phyloP scores from a whole-genome alignment of 192 early-diverging fungal species.

The Borealophlyctis nickersoniae region DNA sequence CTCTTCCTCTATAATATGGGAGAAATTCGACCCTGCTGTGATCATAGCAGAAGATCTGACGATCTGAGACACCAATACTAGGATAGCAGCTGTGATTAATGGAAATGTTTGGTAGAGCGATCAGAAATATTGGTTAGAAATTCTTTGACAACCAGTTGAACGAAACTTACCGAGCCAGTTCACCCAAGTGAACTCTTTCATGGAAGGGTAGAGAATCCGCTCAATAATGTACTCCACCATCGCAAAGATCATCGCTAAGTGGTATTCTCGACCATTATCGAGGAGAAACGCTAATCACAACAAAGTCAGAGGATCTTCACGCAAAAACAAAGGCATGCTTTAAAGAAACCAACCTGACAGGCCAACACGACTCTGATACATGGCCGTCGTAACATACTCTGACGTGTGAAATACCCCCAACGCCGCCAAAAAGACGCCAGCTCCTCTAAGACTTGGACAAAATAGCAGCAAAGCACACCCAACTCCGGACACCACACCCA shows the following conservation, averaged over 20 bases:
- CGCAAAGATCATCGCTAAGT: conserved; percentile 62
- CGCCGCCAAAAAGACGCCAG: conserved; percentile 66
- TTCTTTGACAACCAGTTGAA: no score
- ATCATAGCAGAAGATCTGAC: conserved; percentile 84
- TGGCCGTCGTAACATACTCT: conserved; percentile 84
- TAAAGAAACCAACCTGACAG: conserved; percentile 47
- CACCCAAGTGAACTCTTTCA: conserved; percentile 43
- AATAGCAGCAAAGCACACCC: conserved; percentile 29
- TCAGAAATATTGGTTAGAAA: no score
- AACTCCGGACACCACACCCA: conserved; percentile 65
- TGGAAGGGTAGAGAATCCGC: conserved; percentile 54
- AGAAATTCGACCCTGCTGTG: conserved; percentile 79
- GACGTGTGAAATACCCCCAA: conserved; percentile 77
- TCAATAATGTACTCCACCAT: conserved; percentile 71
- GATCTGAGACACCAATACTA: conserved; percentile 68
- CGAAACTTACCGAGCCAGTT: conserved; percentile 42
- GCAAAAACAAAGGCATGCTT: conserved; percentile 8
- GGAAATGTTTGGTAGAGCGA: no score
- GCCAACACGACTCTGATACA: conserved; percentile 75
- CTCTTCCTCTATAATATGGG: conserved; percentile 70
- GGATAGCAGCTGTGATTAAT: conserved; percentile 48
- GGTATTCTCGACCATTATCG: conserved; percentile 70
- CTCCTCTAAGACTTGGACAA: conserved; percentile 30
- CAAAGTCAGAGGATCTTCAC: conserved; percentile 2
- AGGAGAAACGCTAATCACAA: conserved; percentile 64